Conservation (phyloP, 1,284 basidiomycete species). For the Xerocomus minutiporus region DNA sequence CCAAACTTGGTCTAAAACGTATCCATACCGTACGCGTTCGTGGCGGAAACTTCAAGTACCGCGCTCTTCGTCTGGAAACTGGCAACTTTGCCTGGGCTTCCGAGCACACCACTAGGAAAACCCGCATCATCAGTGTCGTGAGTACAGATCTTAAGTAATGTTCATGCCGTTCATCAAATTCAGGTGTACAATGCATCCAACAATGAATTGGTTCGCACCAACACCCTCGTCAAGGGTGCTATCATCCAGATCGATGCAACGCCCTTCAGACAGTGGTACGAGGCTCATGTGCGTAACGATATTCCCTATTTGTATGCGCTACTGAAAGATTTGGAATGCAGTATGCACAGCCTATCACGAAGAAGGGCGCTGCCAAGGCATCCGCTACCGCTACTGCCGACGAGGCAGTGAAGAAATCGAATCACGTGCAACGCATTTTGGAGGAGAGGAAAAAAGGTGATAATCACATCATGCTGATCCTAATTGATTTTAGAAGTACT, state of each 20-base stretch:
- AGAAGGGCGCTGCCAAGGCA: slow-evolving; percentile 63
- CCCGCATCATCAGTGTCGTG: slow-evolving; percentile 91
- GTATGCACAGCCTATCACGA: slow-evolving; percentile 90
- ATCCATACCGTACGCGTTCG: slow-evolving; percentile 90
- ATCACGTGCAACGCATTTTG: slow-evolving; percentile 81
- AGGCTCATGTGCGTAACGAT: slow-evolving; percentile 74
- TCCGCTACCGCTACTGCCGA: slow-evolving; percentile 38
- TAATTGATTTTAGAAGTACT: not conserved
- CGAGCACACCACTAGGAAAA: slow-evolving; percentile 89
- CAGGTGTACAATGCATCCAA: slow-evolving; percentile 97
- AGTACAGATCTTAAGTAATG: slow-evolving; percentile 36
- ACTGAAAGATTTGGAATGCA: slow-evolving; percentile 31
- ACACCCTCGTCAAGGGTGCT: slow-evolving; percentile 92
- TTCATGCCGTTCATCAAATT: slow-evolving; percentile 5
- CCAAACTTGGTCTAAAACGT: slow-evolving; percentile 91
- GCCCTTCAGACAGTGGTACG: slow-evolving; percentile 98
- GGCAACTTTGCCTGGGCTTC: slow-evolving; percentile 98
- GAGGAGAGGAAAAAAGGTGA: slow-evolving; percentile 87
- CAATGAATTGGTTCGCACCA: slow-evolving; percentile 98
- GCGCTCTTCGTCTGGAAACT: slow-evolving; percentile 88
- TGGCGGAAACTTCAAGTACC: slow-evolving; percentile 90
- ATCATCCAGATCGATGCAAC: slow-evolving; percentile 96
- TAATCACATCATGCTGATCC: slow-evolving; percentile 17
- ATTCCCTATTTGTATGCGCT: not conserved
- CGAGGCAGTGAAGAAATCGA: slow-evolving; percentile 80